phyloP scores from a whole-genome alignment of 768 basidiomycete genomes.

The Brasilioporus rufonigricans region DNA sequence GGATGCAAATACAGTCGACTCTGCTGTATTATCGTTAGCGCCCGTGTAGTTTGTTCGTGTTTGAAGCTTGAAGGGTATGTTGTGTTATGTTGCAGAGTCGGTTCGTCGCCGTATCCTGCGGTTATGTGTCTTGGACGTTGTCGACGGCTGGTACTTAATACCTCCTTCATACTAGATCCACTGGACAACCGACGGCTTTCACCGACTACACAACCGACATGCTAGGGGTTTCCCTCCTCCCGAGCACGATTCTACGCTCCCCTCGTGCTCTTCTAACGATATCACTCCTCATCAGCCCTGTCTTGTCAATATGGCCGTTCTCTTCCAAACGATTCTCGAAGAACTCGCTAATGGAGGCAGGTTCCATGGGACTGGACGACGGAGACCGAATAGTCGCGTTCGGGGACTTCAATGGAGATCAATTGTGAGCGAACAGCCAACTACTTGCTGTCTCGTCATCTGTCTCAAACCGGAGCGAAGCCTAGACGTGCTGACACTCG shows the following conservation, averaged over 20 bases:
- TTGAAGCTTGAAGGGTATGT: constrained; percentile 21
- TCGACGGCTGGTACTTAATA: not conserved
- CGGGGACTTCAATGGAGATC: constrained; percentile 95
- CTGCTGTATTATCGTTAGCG: no score
- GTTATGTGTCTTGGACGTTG: constrained; percentile 5
- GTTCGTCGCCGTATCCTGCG: not conserved
- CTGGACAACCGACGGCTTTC: not conserved
- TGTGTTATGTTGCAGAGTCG: not conserved
- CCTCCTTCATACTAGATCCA: not conserved
- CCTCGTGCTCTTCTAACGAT: constrained; percentile 11
- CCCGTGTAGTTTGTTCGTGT: constrained; percentile 23
- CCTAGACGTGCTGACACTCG: constrained; percentile 77
- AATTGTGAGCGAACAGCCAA: constrained; percentile 61
- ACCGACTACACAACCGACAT: constrained; percentile 7
- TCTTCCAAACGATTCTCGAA: constrained; percentile 80
- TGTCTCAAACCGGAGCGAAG: constrained; percentile 38
- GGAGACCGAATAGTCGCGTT: constrained; percentile 79
- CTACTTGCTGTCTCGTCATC: not conserved
- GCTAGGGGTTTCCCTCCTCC: constrained; percentile 1
- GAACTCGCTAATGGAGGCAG: constrained; percentile 78
- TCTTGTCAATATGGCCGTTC: constrained; percentile 72
- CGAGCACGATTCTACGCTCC: not conserved
- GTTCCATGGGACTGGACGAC: constrained; percentile 72
- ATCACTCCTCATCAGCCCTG: constrained; percentile 21
- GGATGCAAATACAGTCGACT: not conserved